These are phyloP conservation scores for Diplodia intermedia DNA, from an alignment of 2,329 filamentous ascomycete genomes.

Conservation along the genomic window DNA sequence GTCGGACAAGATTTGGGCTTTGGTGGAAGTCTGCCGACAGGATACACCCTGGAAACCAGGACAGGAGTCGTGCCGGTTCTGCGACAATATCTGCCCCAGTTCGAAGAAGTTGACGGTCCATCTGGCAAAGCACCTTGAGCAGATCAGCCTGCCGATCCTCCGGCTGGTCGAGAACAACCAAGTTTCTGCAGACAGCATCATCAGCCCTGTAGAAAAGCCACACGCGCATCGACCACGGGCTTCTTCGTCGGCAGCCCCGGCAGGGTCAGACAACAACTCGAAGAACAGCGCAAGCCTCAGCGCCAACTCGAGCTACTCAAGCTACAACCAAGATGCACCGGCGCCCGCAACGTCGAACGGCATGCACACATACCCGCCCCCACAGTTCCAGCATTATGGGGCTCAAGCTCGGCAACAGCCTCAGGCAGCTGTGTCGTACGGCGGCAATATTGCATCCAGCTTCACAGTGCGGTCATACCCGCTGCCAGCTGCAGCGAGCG, in stretches of 20 bases:
- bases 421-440: conserved; percentile 33
- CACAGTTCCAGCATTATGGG: conserved; percentile 37
- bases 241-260: conserved; percentile 16
- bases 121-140: conserved; percentile 92
- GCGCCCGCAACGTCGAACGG: conserved; percentile 35
- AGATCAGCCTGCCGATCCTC: conserved; percentile 83
- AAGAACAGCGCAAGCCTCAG: conserved; percentile 38
- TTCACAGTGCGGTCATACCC: conserved; percentile 46
- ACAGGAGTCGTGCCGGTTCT: conserved; percentile 86
- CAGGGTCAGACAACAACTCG: conserved; percentile 5
- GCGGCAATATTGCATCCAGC: conserved; percentile 35
- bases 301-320: conserved; percentile 20
- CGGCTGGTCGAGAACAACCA: conserved; percentile 50
- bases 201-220: conserved; percentile 47
- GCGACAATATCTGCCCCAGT: conserved; percentile 76
- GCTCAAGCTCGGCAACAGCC: conserved; percentile 16
- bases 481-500: conserved; percentile 42
- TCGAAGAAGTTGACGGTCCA: conserved; percentile 98
- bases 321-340: conserved; percentile 3
- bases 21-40: conserved; percentile 78
- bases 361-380: conserved; percentile 50
- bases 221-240: conserved; percentile 8
- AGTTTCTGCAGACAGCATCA: conserved; percentile 47
- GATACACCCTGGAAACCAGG: conserved; percentile 70
- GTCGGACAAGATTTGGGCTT: conserved; percentile 72